A percentile compares a stretch with the other conserved stretches of the same genome.
phyloP scores from a whole-genome alignment of 805 yeast species.

The Cyberlindnera misumaiensis region DNA sequence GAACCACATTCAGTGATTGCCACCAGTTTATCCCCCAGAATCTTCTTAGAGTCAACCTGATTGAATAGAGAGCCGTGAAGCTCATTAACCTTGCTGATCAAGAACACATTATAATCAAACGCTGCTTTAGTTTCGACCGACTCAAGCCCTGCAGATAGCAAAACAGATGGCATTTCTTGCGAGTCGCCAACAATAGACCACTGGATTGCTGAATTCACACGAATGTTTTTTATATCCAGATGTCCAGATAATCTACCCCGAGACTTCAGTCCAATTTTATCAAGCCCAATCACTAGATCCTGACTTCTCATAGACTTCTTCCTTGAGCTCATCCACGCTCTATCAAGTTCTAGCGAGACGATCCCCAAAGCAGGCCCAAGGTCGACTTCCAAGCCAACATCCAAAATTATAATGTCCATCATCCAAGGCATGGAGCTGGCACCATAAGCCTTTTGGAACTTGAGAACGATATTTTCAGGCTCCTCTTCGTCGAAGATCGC shows the following conservation, averaged over 20 bases:
- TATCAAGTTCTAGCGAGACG: conserved; percentile 45
- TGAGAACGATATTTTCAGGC: conserved; percentile 28
- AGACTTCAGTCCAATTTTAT: conserved; percentile 43
- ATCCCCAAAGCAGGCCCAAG: conserved; percentile 82
- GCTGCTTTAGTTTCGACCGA: conserved; percentile 54
- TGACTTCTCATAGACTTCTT: conserved; percentile 69
- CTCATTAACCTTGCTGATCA: conserved; percentile 47
- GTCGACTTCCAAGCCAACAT: conserved; percentile 53
- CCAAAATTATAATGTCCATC: conserved; percentile 47
- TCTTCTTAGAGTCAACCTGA: conserved; percentile 43
- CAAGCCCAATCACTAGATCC: conserved; percentile 54
- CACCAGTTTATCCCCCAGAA: conserved; percentile 53
- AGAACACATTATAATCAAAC: conserved; percentile 81
- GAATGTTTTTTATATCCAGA: conserved; percentile 41
- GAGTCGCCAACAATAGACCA: conserved; percentile 52
- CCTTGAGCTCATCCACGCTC: conserved; percentile 62
- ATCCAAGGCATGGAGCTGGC: conserved; percentile 73
- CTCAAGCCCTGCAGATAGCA: conserved; percentile 50
- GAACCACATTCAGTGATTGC: conserved; percentile 44
- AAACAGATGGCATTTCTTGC: conserved; percentile 59
- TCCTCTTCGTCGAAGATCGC: conserved; percentile 1
- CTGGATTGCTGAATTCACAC: conserved; percentile 57
- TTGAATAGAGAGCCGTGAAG: conserved; percentile 57
- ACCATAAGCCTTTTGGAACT: conserved; percentile 51
- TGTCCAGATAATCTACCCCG: conserved; percentile 79